Evolutionary conservation across 208 protist genomes (phyloP), one percentile per base, ranked within the genome.

Genomic region (Crithidia acanthocephali): DNA sequence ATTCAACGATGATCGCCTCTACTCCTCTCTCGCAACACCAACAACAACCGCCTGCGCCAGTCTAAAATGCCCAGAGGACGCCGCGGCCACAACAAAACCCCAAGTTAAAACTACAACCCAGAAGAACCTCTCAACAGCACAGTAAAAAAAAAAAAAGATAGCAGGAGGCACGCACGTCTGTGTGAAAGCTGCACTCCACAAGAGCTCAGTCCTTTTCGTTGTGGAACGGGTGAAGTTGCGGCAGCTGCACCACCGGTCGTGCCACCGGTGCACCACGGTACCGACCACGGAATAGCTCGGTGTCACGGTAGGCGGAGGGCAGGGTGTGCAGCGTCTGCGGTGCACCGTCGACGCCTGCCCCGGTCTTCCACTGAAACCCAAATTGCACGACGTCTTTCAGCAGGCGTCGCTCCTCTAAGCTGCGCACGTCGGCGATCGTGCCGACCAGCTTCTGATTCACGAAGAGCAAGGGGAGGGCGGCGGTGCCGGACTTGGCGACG

Each of bases 351-450:
- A 71, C 45, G 10, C 55, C 61, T 11, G 53, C 62, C 0, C 85
- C 92, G 0, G 81, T 88, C 57, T 88, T 88, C 92, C 92, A 97
- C 76, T 95, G 67, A 63, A 97, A 97, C 9, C 92, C 92, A 76
- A 97, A 97, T 73, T 97, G 92, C 45, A 95, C 72, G 22, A 93
- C 76, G 57, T 97, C 92, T 68, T 97, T 97, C 67, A 97, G 73
- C 68, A 91, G 73, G 22, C 79, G 79, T 28, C 77, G 67, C 62
- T 84, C 62, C 76, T 97, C 92, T 32, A 91, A 74, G 65, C 65
- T 44, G 62, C 86, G 70, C 33, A 97, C 84, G n/a, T 91, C 83
- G 11, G 42, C 67, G 16, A 95, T 70, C 3, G 90, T 94, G 37
- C 92, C 92, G 11, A 97, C 82, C 42, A 93, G 40, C 50, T 83